Percentiles rank a stretch among this genome's conserved stretches.
Evolutionary conservation across 495 filamentous ascomycete species (phyloP).

Genomic region (Copromyces sp.): DNA sequence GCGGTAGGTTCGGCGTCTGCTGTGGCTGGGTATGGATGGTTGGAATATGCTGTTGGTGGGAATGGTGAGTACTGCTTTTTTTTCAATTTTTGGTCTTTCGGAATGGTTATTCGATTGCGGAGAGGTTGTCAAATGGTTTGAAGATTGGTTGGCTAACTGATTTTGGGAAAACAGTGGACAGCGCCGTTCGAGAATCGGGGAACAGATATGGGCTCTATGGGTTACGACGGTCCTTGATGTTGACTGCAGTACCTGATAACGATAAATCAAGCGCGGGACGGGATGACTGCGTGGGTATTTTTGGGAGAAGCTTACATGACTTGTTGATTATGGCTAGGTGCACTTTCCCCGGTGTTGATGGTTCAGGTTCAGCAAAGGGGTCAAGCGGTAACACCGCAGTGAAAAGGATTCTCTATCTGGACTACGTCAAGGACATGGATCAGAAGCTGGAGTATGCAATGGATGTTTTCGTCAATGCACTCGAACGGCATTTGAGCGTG

Average conservation of each 20-base stretch:
- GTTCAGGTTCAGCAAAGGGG: not conserved
- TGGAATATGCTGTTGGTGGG: not conserved
- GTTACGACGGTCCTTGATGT: not conserved
- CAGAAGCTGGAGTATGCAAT: not conserved
- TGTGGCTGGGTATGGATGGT: not conserved
- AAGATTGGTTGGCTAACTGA: not conserved
- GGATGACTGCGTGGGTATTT: not conserved
- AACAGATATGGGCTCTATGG: not conserved
- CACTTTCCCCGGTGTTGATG: not conserved
- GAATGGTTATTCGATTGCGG: no score
- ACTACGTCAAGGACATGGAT: not conserved
- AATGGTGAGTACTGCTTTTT: not conserved
- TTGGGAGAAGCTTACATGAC: not conserved
- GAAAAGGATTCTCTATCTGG: not conserved
- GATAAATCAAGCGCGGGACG: not conserved
- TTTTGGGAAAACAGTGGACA: not conserved
- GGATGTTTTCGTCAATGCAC: not conserved
- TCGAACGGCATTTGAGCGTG: not conserved
- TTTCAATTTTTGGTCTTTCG: no score
- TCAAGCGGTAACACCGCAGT: not conserved
- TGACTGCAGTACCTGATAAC: not conserved
- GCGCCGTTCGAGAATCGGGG: not conserved
- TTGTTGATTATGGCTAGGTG: accelerated
- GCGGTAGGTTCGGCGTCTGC: not conserved
- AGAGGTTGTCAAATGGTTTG: no score